Conservation (phyloP, 441 rosid species). For the Erodium moschatum region DNA sequence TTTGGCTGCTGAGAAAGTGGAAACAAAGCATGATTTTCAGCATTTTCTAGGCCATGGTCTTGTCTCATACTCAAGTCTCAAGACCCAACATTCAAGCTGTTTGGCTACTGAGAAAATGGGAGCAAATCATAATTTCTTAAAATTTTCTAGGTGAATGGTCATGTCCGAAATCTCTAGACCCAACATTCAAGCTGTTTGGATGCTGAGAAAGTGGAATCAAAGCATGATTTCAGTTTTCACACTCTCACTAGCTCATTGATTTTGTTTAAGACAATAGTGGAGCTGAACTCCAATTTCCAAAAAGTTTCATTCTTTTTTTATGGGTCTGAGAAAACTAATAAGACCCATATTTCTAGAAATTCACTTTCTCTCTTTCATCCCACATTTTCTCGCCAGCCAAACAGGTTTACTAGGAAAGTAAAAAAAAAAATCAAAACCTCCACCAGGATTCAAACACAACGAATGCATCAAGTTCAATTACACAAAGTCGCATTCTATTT, state of each 20-base stretch:
- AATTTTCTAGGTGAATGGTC: neutral
- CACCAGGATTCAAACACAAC: no score
- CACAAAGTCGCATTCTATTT: no score
- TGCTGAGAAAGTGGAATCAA: neutral
- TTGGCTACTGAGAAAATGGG: neutral
- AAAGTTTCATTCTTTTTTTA: no score
- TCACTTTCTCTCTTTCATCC: neutral
- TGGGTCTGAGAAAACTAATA: neutral
- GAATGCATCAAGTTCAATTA: no score
- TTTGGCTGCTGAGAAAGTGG: no score
- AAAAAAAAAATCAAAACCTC: no score
- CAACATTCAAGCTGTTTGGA: neutral
- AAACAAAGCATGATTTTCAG: no score
- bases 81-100: neutral
- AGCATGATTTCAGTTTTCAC: neutral
- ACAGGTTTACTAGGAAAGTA: neutral
- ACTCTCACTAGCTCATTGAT: neutral
- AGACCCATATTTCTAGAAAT: neutral
- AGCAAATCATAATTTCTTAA: neutral
- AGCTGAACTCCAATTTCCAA: no score
- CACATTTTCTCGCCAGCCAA: constrained; percentile 10
- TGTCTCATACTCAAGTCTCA: no score
- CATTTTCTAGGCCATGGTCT: no score
- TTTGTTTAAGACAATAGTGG: no score
- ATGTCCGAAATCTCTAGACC: neutral